Evolutionary conservation across 495 filamentous ascomycete species (phyloP), one percentile per base, ranked within the genome.

Genomic region (Xylona heveae): DNA sequence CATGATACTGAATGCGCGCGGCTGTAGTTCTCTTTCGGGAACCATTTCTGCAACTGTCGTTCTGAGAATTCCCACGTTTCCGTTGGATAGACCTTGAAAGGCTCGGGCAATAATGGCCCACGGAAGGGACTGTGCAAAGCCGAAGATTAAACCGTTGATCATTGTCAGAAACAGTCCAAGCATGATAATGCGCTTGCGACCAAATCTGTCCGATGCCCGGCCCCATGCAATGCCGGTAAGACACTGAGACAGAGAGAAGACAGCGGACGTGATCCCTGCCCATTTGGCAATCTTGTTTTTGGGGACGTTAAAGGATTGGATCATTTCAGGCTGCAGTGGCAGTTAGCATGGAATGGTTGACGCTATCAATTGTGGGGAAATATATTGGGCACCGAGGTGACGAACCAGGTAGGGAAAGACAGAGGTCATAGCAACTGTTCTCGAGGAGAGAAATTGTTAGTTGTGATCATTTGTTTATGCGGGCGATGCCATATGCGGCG

Each of bases 1-100:
- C 79, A 92, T 90, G 37, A 88, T 61, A 30, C 71, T 76, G 48
- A 85, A 84, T 1, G 78, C 82, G 22, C 66, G 59, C 0, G 82
- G 82, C 39, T 90, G 82, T 13, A 90, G 61, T 42, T 78, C 76
- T 43, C 61, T 78, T 44, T 80, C 68, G 0, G 77, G 77, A 12
- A 85, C 78, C 63, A 90, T 66, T 42, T 78, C 72, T 0, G 71
- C 72, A 4, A 76, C 70, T 52, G 66, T 66, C n/a, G 72, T 74
- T 32, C 73, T 46, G 31, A 78, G 66, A 30, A 77, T 74, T 8
- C 73, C 68, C 10, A 76, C 68, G 48, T 75, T 76, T 32, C 72
- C 72, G 39, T 72, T 74, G 10, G 58, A 59, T 6, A 56, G 60
- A 6, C 82, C 82, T 37, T 72, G 59, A 15, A 90, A 43, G 4